These are phyloP conservation scores for Hydnomerulius pinastri DNA, from an alignment of 768 basidiomycete genomes.

Conservation along the genomic window DNA sequence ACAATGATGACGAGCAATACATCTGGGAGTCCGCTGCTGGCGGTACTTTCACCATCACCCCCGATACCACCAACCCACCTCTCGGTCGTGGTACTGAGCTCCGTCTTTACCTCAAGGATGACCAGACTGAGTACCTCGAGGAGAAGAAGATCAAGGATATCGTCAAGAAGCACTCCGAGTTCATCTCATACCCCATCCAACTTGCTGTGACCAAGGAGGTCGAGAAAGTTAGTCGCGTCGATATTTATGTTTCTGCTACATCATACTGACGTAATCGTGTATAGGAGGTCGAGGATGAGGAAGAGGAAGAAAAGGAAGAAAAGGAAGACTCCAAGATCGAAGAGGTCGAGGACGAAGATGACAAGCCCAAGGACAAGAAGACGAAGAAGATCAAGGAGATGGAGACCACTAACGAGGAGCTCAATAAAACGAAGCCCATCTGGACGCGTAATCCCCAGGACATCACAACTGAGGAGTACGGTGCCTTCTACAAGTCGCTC, in stretches of 20 bases:
- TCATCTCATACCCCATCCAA: constrained; percentile 99
- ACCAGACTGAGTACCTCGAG: constrained; percentile 98
- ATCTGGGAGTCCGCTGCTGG: constrained; percentile 99
- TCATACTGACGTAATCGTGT: constrained; percentile 8
- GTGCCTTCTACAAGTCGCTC: constrained; percentile 97
- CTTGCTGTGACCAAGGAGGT: constrained; percentile 98
- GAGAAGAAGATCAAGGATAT: constrained; percentile 99
- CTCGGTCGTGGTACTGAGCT: constrained; percentile 94
- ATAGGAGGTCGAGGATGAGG: constrained; percentile 86
- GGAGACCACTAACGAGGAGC: constrained; percentile 89
- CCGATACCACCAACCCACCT: constrained; percentile 84
- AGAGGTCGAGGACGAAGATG: constrained; percentile 81
- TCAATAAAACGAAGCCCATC: constrained; percentile 99
- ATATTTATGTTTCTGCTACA: background rate
- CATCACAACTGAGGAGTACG: constrained; percentile 92
- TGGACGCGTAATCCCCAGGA: constrained; percentile 99
- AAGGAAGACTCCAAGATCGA: constrained; percentile 78
- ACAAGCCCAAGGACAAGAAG: constrained; percentile 88
- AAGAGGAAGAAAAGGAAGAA: constrained; percentile 72
- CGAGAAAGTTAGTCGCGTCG: constrained; percentile 75
- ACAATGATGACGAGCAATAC: constrained; percentile 99
- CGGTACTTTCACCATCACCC: constrained; percentile 98
- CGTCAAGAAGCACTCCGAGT: constrained; percentile 99
- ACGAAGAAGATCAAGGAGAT: constrained; percentile 92
- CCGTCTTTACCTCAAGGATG: constrained; percentile 94